phyloP scores from a whole-genome alignment of 768 basidiomycete genomes.

The Chalciporus chontae region DNA sequence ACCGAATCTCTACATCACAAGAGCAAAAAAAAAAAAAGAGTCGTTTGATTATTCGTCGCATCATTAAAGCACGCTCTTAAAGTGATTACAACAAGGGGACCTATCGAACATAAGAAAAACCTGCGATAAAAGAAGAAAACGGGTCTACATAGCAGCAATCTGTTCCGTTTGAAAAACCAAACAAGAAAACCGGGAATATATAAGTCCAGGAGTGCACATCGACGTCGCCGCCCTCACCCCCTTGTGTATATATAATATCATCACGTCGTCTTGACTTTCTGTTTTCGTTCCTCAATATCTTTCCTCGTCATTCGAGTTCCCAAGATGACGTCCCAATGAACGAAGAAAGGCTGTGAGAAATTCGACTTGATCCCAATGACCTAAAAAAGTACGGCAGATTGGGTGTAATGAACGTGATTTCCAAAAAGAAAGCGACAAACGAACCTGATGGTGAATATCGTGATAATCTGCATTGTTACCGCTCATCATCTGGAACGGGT shows the following conservation, averaged over 20 bases:
- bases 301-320: conserved; percentile 79
- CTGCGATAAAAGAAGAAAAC: background rate
- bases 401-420: background rate
- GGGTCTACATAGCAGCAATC: conserved; percentile 1
- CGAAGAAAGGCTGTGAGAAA: conserved; percentile 93
- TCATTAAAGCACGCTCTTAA: conserved; percentile 15
- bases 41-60: background rate
- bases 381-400: conserved; percentile 7
- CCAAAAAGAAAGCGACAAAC: conserved; percentile 8
- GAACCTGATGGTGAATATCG: conserved; percentile 94
- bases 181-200: background rate
- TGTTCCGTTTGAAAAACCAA: background rate
- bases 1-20: too few species aligned
- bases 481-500: conserved; percentile 83
- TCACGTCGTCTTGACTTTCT: conserved; percentile 29
- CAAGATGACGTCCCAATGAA: conserved; percentile 87
- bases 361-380: conserved; percentile 88
- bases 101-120: conserved; percentile 3
- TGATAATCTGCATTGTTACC: conserved; percentile 95
- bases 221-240: too few species aligned
- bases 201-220: too few species aligned
- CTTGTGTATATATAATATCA: background rate
- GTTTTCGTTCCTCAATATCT: conserved; percentile 54
- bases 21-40: too few species aligned
- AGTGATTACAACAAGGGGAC: conserved; percentile 22